Evolutionary conservation across 1,139 yeast species (phyloP), one percentile per base, ranked within the genome.

Genomic region (Geotrichum fermentans): DNA sequence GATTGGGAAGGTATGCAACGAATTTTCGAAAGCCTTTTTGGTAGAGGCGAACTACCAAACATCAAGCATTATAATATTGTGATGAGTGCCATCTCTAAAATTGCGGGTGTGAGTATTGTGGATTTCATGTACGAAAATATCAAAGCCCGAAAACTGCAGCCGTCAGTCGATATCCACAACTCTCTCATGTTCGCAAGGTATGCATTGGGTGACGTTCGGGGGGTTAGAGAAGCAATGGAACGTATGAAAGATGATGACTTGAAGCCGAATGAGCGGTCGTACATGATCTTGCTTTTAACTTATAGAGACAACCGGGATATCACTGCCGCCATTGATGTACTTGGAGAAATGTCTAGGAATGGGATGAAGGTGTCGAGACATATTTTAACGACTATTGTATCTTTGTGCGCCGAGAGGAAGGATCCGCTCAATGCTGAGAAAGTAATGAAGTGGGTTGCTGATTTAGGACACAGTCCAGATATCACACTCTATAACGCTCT

Each of bases 1-100:
- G 78, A 81, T 55, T 84, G 89, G 84, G 66, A 67, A 26, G 68
- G 74, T 4, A 69, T 87, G 53, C 83, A 82, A 60, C 59, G 67
- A n/a, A 75, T 79, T 45, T 82, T 86, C 59, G 86, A 83, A 54
- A 73, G 71, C 1, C 69, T 83, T 63, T 76, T 79, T 54, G 82
- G 82, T 1, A 67, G 73, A 22, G 82, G 81, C 1, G 70, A 76
- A 38, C 64, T 77, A 21, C 85, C 89, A 0, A 74, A 74, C 44
- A 66, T 76, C 13, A 61, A 69, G 4, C 89, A 84, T 60, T 85
- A 84, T 61, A 73, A 78, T 3, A 73, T 80, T 32, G 80, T 83
- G 4, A 79, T 88, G 78, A 68, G 71, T 48, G 80, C 88, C 0
- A 68, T 86, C 53, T 80, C 87, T 0, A 61, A 66, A 7, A 66